Evolutionary conservation across 2,329 filamentous ascomycete species (phyloP), one percentile per base, ranked within the genome.

Genomic region (Ilyonectria destructans): DNA sequence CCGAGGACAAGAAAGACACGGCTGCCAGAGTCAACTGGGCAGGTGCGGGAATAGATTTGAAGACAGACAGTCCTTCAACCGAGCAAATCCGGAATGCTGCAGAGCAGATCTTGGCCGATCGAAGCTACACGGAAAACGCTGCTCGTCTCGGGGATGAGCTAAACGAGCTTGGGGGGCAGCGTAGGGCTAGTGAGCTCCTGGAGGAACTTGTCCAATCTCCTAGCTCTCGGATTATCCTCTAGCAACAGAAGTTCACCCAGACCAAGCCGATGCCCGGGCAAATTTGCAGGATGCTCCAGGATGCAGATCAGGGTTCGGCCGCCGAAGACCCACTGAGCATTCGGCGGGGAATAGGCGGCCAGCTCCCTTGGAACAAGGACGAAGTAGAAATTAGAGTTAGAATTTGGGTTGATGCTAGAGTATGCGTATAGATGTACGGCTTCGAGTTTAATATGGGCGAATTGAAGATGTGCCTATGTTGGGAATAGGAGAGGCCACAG

Each of bases 1-100:
- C 78, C 1, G 80, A 82, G 33, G 80, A 82, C 12, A 82, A 81
- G 69, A 80, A 76, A 57, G 80, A 82, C 51, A 81, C 80, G 0
- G 77, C 79, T 1, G 80, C 79, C 6, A 69, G 80, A 26, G 75
- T 82, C 0, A 68, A 71, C 4, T 80, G 77, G 75, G 74, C 76
- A 0, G 76, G 78, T 1, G 77, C 74, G 0, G 80, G 80, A 0
- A 77, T 82, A n/a, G 80, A 82, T 37, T 68, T 82, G 4, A 78
- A 77, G 70, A 82, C 80, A 10, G 79, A 82, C 17, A 80, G 52
- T 2, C 80, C 80, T 1, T 75, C 75, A 1, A 73, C 61, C 0
- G 58, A 69, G 5, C 71, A 77, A 48, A 73, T 82, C 19, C 62
- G 67, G 48, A 43, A 55, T 5, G 79, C 79, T 0, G 75, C 75